Evolutionary conservation across 1,284 basidiomycete species (phyloP).

Genomic region (Pisolithus thermaeus): DNA sequence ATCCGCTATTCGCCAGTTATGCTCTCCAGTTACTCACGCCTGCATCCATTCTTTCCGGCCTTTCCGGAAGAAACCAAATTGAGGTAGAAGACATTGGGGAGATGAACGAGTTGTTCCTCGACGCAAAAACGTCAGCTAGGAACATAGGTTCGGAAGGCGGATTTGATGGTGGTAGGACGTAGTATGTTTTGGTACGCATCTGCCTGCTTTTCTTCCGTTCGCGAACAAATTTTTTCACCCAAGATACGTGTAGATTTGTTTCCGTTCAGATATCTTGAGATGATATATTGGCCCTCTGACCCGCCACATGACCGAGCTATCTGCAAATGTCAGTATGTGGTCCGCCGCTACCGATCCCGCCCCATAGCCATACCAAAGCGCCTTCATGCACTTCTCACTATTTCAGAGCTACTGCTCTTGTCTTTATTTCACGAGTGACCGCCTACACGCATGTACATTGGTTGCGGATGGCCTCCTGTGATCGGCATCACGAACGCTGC

Average conservation of each 20-base stretch:
- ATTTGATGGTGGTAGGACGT: constrained; percentile 30
- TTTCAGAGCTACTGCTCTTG: too few species aligned
- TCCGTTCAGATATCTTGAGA: constrained; percentile 2
- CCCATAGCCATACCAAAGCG: too few species aligned
- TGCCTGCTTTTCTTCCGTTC: constrained; percentile 2
- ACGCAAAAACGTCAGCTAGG: constrained; percentile 77
- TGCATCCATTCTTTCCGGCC: constrained; percentile 80
- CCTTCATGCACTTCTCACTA: too few species aligned
- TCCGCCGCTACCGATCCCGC: too few species aligned
- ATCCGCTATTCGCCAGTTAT: constrained; percentile 49
- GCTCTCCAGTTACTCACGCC: constrained; percentile 91
- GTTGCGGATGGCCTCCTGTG: too few species aligned
- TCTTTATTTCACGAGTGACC: too few species aligned
- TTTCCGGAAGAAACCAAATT: constrained; percentile 78
- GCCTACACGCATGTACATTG: too few species aligned
- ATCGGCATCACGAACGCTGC: too few species aligned
- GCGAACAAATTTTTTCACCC: constrained; percentile 1
- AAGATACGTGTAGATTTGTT: constrained; percentile 3
- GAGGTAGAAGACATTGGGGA: constrained; percentile 84
- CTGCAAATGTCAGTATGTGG: too few species aligned
- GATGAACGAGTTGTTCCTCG: constrained; percentile 91
- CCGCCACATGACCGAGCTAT: not conserved
- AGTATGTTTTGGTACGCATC: constrained; percentile 9
- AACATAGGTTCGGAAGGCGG: constrained; percentile 46
- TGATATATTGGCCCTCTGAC: not conserved